Evolutionary conservation across 2,329 filamentous ascomycete species (phyloP).

Genomic region (Ophiocordyceps robertsii): DNA sequence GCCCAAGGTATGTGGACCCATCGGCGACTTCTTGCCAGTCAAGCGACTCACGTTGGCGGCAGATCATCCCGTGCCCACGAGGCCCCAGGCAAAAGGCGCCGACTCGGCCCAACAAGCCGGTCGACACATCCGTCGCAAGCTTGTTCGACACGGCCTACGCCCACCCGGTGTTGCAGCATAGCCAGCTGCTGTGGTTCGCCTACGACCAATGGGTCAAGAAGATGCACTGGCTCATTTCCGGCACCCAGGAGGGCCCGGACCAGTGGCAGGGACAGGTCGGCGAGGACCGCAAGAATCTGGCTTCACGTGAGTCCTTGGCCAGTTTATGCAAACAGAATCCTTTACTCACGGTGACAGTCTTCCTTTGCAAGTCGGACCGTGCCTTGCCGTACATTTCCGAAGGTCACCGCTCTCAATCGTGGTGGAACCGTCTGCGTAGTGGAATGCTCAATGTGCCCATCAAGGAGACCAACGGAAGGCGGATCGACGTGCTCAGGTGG

Average conservation of each 20-base stretch:
- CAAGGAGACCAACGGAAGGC: slow-evolving; percentile 21
- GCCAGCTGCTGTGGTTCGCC: slow-evolving; percentile 26
- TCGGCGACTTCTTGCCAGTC: background rate
- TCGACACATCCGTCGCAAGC: slow-evolving; percentile 31
- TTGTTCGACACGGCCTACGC: slow-evolving; percentile 38
- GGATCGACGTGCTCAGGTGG: slow-evolving; percentile 31
- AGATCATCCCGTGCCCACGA: slow-evolving; percentile 14
- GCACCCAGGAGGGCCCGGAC: slow-evolving; percentile 30
- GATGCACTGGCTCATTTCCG: slow-evolving; percentile 28
- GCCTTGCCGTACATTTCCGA: slow-evolving; percentile 28
- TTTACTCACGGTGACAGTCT: slow-evolving; percentile 16
- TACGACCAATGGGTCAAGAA: slow-evolving; percentile 31
- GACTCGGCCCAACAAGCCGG: slow-evolving; percentile 24
- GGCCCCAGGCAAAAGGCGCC: background rate
- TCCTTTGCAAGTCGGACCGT: slow-evolving; percentile 28
- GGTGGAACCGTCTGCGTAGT: slow-evolving; percentile 20
- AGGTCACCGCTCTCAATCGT: slow-evolving; percentile 17
- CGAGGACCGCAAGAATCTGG: slow-evolving; percentile 19
- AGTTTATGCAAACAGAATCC: background rate
- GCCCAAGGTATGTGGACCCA: slow-evolving; percentile 21
- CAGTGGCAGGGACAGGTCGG: slow-evolving; percentile 34
- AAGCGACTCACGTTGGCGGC: background rate
- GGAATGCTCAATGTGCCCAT: slow-evolving; percentile 25
- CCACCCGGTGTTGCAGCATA: slow-evolving; percentile 30
- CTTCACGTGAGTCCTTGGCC: slow-evolving; percentile 13